Evolutionary conservation across 192 early-diverging fungal species (phyloP).

Genomic region (Chytriomyces hyalinus): DNA sequence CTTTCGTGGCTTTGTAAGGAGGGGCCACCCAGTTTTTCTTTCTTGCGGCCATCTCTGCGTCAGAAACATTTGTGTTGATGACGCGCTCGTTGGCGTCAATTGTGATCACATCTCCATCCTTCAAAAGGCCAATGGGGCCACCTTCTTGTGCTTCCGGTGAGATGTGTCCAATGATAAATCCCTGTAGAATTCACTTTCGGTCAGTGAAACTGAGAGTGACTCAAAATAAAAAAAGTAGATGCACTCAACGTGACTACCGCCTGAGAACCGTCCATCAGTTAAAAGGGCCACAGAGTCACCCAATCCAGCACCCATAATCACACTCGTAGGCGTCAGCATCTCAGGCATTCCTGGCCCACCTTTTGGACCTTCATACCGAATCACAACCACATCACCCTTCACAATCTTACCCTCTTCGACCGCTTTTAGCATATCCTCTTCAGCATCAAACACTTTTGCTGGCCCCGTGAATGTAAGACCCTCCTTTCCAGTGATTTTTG

Average conservation of each 20-base stretch:
- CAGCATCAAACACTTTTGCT: slow-evolving; percentile 91
- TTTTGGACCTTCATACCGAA: slow-evolving; percentile 97
- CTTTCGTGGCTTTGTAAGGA: slow-evolving; percentile 83
- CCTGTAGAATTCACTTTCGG: slow-evolving; percentile 47
- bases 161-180: slow-evolving; percentile 99
- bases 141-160: slow-evolving; percentile 97
- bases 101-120: slow-evolving; percentile 85
- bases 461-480: slow-evolving; percentile 86
- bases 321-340: slow-evolving; percentile 97
- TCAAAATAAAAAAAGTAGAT: slow-evolving; percentile 18
- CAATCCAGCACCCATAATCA: slow-evolving; percentile 99
- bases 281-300: slow-evolving; percentile 96
- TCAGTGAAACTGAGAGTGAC: background rate
- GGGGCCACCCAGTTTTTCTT: slow-evolving; percentile 78
- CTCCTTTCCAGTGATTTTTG: slow-evolving; percentile 99
- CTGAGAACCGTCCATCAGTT: slow-evolving; percentile 99
- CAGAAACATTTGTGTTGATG: slow-evolving; percentile 79
- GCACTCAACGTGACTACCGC: slow-evolving; percentile 82
- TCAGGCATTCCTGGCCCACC: slow-evolving; percentile 99
- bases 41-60: slow-evolving; percentile 77
- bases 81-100: slow-evolving; percentile 84
- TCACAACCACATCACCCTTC: slow-evolving; percentile 93
- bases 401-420: slow-evolving; percentile 85
- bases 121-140: slow-evolving; percentile 91
- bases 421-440: slow-evolving; percentile 89